Conservation (phyloP, 2,329 filamentous ascomycete genomes). For the Penicillium hordei region DNA sequence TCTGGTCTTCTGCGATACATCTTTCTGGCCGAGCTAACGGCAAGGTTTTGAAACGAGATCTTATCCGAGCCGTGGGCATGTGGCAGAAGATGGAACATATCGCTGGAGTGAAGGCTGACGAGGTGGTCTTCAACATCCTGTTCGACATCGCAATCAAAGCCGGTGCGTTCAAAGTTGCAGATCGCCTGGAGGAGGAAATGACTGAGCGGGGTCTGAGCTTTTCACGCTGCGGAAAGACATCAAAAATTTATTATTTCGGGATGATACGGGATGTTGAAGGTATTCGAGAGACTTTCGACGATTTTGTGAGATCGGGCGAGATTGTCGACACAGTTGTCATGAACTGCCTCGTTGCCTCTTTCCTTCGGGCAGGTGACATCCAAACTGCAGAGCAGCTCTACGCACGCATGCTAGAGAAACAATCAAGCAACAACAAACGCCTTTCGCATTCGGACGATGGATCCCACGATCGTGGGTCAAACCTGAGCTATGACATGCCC, state of each 20-base stretch:
- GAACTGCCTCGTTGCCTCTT: conserved; percentile 79
- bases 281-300: conserved; percentile 73
- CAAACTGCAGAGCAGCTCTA: conserved; percentile 78
- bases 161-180: conserved; percentile 77
- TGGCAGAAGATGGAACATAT: conserved; percentile 89
- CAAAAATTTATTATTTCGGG: conserved; percentile 80
- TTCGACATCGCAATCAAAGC: conserved; percentile 86
- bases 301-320: conserved; percentile 81
- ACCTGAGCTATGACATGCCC: conserved; percentile 34
- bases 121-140: conserved; percentile 89
- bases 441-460: conserved; percentile 8
- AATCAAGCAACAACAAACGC: conserved; percentile 43
- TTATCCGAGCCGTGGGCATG: conserved; percentile 69
- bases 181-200: conserved; percentile 85
- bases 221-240: conserved; percentile 78
- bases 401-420: conserved; percentile 72
- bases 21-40: conserved; percentile 73
- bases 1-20: conserved; percentile 84
- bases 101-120: conserved; percentile 63
- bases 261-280: conserved; percentile 70
- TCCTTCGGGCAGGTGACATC: conserved; percentile 74
- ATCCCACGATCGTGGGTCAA: not conserved
- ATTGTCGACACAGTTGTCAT: conserved; percentile 83
- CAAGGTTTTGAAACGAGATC: conserved; percentile 57
- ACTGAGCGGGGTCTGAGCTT: conserved; percentile 63